Percentiles rank a stretch among this genome's conserved stretches.
phyloP scores from a whole-genome alignment of 208 protist species.

The Leishmania aethiopica region DNA sequence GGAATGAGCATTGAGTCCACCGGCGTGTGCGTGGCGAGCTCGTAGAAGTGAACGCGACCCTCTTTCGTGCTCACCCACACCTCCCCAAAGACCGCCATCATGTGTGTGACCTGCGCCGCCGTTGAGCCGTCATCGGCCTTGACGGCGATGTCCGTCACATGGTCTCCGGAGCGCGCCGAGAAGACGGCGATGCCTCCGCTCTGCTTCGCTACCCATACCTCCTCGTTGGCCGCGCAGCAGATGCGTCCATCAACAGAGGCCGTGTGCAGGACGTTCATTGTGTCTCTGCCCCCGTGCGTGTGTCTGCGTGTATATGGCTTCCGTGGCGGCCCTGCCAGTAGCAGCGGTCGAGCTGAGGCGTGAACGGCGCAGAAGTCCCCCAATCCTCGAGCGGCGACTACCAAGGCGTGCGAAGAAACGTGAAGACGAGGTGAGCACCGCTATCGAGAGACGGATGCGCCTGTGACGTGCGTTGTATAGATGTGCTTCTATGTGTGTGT shows the following conservation, averaged over 20 bases:
- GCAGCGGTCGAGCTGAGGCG: not conserved
- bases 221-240: slow-evolving; percentile 58
- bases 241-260: slow-evolving; percentile 40
- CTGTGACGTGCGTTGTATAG: not conserved
- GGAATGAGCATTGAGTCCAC: slow-evolving; percentile 24
- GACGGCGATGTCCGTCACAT: slow-evolving; percentile 33
- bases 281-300: not conserved
- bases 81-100: slow-evolving; percentile 56
- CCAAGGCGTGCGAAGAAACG: not conserved
- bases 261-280: slow-evolving; percentile 27
- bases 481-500: not conserved
- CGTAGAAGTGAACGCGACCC: slow-evolving; percentile 56
- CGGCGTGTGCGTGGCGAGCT: slow-evolving; percentile 23
- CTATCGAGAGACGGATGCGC: not conserved
- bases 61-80: slow-evolving; percentile 58
- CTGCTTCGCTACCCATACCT: slow-evolving; percentile 73
- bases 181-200: slow-evolving; percentile 61
- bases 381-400: not conserved
- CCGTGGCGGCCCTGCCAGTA: too few species aligned
- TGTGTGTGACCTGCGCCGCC: slow-evolving; percentile 30
- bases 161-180: slow-evolving; percentile 27
- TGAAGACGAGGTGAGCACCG: not conserved
- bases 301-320: not conserved
- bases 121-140: slow-evolving; percentile 14
- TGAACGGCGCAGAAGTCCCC: not conserved